Evolutionary conservation across 2,329 filamentous ascomycete genomes (phyloP), one percentile per base, ranked within the genome.

Genomic region (Hypomyces rosellus): DNA sequence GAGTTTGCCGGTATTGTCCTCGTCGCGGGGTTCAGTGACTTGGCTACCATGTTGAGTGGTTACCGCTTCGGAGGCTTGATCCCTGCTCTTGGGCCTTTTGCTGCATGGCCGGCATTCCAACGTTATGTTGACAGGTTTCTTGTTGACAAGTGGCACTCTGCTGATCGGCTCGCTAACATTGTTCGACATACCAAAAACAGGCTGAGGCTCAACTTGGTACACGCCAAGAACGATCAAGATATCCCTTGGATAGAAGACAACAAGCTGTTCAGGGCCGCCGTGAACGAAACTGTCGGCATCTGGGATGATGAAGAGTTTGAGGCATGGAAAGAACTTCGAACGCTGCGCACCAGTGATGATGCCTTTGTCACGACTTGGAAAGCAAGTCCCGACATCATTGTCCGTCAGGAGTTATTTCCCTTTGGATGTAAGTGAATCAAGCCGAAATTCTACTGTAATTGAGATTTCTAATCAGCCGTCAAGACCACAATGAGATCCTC

Each of bases 1-100:
- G 81, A 86, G 25, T 95, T 95, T 61, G 89, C 88, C 0, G 87
- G 87, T 14, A 74, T 95, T 2, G 74, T 96, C 18, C 78, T 96
- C 12, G 80, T 95, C 4, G 85, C 90, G 0, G 82, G 84, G 1
- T 96, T 96, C 72, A 85, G 83, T 46, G 84, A 82, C 53, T 68
- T 96, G 5, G 80, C 85, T 1, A 79, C 77, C 9, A 78, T 97
- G 54, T 75, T 96, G 5, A 75, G 85, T 9, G 84, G 81, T 12
- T 97, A 96, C 66, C 82, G 84, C 18, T 82, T 93, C 36, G 83
- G 77, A n/a, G 92, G 91, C 1, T 63, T 87, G 4, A 71, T 96
- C 14, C 90, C 91, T 0, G 71, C 96, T 5, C 74, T 96, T n/a
- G 82, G 83, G 1, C 90, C 90, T 0, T 74, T 96, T 3, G 72